Conservation (phyloP, 2,329 filamentous ascomycete species). For the Nannizziopsis barbatae region DNA sequence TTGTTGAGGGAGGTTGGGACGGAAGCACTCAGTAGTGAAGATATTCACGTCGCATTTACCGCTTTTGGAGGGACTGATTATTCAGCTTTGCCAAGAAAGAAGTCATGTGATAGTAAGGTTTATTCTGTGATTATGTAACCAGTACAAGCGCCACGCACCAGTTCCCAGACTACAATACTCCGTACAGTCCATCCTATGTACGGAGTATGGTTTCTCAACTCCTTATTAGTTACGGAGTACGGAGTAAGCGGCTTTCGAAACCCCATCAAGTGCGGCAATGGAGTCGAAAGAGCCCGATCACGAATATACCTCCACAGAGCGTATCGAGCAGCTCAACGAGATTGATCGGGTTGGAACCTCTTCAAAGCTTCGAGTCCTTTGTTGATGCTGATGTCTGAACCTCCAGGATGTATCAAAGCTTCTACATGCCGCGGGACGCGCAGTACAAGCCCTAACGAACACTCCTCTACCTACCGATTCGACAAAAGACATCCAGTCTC, state of each 20-base stretch:
- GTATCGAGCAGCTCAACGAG: constrained; percentile 66
- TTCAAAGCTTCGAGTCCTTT: background rate
- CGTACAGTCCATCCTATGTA: too few species aligned
- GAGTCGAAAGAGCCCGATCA: constrained; percentile 21
- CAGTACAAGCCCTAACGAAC: constrained; percentile 53
- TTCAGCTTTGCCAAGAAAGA: too few species aligned
- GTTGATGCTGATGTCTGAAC: background rate
- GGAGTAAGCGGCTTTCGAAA: background rate
- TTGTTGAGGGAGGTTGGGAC: too few species aligned
- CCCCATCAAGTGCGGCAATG: constrained; percentile 9
- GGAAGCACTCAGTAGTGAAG: too few species aligned
- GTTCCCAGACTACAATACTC: too few species aligned
- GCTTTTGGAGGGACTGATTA: too few species aligned
- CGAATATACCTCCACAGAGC: constrained; percentile 60
- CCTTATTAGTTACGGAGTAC: too few species aligned
- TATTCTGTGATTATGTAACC: too few species aligned
- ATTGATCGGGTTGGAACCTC: constrained; percentile 53
- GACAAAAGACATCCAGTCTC: constrained; percentile 21
- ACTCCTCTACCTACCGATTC: constrained; percentile 23
- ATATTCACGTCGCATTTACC: too few species aligned
- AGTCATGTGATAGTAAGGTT: too few species aligned
- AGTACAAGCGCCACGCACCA: too few species aligned
- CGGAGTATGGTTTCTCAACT: too few species aligned
- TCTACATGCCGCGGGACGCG: constrained; percentile 49
- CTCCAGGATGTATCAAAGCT: constrained; percentile 43